Percentiles rank a stretch among this genome's conserved stretches.
Conservation (phyloP, 345 rosid species). For the Salix caprea region DNA sequence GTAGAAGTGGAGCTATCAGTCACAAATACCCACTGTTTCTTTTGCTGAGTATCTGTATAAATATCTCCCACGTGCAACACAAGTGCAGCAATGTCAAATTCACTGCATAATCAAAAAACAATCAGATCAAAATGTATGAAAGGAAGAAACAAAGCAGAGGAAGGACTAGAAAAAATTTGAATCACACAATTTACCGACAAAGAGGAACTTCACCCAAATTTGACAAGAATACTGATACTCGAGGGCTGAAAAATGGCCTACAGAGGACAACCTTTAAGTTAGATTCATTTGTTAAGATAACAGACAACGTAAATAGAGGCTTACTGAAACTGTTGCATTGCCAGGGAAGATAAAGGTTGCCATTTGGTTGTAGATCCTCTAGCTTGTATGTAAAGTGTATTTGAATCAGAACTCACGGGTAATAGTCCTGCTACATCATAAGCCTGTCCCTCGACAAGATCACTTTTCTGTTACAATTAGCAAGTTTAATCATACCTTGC, state of each 20-base stretch:
- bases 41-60: constrained; percentile 42
- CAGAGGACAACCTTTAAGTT: constrained; percentile 17
- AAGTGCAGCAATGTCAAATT: constrained; percentile 74
- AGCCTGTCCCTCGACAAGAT: constrained; percentile 82
- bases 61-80: constrained; percentile 78
- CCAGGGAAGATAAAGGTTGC: constrained; percentile 51
- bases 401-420: constrained; percentile 57
- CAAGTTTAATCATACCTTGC: neutral
- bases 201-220: constrained; percentile 69
- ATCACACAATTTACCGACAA: constrained; percentile 48
- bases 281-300: neutral
- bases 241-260: constrained; percentile 91
- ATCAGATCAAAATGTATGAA: neutral
- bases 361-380: constrained; percentile 66
- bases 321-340: constrained; percentile 51
- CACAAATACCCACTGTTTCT: constrained; percentile 90
- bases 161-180: neutral
- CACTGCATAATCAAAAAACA: constrained; percentile 38
- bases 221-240: constrained; percentile 49
- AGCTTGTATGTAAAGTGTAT: constrained; percentile 74
- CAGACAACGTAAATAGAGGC: constrained; percentile 22
- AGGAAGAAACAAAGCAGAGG: neutral
- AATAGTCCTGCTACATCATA: constrained; percentile 58
- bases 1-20: constrained; percentile 56
- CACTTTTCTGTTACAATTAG: constrained; percentile 46